Evolutionary conservation across 495 filamentous ascomycete genomes (phyloP).

Genomic region (Neurospora sp.): DNA sequence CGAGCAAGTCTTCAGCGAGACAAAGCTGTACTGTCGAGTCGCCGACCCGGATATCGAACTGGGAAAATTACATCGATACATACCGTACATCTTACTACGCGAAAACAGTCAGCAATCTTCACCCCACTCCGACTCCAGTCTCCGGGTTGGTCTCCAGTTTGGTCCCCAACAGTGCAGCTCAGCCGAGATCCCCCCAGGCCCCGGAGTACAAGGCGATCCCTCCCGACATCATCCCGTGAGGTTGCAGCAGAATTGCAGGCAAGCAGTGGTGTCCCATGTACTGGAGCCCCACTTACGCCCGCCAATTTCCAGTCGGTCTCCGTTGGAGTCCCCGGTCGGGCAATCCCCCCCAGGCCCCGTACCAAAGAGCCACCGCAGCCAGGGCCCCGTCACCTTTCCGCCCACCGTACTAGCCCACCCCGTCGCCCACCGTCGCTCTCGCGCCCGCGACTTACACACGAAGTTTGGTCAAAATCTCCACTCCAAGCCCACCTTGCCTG

Average conservation of each 20-base stretch:
- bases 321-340: not conserved
- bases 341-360: not conserved
- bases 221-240: not conserved
- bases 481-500: slow-evolving; percentile 23
- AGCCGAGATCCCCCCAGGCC: not conserved
- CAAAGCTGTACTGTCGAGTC: not conserved
- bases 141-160: not conserved
- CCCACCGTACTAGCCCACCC: not conserved
- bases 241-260: not conserved
- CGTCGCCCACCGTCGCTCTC: not conserved
- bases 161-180: not conserved
- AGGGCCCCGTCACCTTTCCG: not conserved
- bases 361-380: not conserved
- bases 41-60: not conserved
- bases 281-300: not conserved
- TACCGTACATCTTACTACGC: not conserved
- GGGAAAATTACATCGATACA: not conserved
- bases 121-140: not conserved
- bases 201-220: not conserved
- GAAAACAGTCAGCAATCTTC: not conserved
- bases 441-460: slow-evolving; percentile 14
- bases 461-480: slow-evolving; percentile 19
- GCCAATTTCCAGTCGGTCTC: not conserved
- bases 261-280: not conserved
- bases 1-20: not conserved